Percentiles rank a stretch among this genome's conserved stretches.
phyloP scores from a whole-genome alignment of 352 stramenopile species.

The Bremia lactucae region DNA sequence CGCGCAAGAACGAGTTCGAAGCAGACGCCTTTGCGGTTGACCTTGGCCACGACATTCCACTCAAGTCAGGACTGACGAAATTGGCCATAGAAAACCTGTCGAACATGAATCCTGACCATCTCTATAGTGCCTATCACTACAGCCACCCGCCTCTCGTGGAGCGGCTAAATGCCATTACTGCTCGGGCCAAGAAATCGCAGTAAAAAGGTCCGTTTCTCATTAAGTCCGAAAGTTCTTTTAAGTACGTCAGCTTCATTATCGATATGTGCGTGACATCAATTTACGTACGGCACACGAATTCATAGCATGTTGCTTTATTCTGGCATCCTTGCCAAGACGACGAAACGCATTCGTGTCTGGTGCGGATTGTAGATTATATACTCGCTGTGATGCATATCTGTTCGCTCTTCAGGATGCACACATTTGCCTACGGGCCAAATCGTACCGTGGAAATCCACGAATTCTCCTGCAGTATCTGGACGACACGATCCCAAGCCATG shows the following conservation, averaged over 20 bases:
- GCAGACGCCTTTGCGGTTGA: conserved; percentile 92
- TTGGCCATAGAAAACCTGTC: conserved; percentile 95
- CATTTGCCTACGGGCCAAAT: conserved; percentile 59
- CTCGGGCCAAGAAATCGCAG: conserved; percentile 46
- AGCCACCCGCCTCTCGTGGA: conserved; percentile 94
- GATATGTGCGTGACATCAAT: too few relatives aligned
- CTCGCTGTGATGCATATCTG: conserved; percentile 61
- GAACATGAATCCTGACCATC: conserved; percentile 92
- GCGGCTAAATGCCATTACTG: conserved; percentile 87
- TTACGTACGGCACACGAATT: too few relatives aligned
- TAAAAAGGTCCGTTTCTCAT: too few relatives aligned
- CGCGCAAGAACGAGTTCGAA: conserved; percentile 71
- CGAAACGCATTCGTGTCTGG: conserved; percentile 74
- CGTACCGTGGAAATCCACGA: conserved; percentile 40
- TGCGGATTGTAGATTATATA: conserved; percentile 81
- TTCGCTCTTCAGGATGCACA: conserved; percentile 39
- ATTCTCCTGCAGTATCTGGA: conserved; percentile 39
- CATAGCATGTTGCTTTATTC: too few relatives aligned
- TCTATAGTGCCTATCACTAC: conserved; percentile 96
- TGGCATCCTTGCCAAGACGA: conserved; percentile 54
- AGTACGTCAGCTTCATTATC: too few relatives aligned
- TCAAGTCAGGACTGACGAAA: conserved; percentile 94
- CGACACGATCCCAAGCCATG: conserved; percentile 54
- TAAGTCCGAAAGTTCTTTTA: too few relatives aligned
- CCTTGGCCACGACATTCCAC: conserved; percentile 80